Percentiles rank a stretch among this genome's conserved stretches.
phyloP scores from a whole-genome alignment of 768 basidiomycete species.

The Calocybe cyanea region DNA sequence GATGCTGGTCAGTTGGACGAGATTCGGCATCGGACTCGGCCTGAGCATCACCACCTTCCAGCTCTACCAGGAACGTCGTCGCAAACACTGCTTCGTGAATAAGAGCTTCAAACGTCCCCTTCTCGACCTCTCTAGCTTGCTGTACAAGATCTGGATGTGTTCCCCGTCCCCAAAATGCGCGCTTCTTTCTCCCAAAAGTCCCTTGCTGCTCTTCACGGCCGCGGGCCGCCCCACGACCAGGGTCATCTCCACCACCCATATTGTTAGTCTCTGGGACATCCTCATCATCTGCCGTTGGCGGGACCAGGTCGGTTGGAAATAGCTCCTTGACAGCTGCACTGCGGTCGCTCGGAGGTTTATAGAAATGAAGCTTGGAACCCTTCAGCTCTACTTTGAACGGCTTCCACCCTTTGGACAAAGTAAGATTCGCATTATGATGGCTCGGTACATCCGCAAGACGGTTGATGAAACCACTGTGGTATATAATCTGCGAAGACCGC shows the following conservation, averaged over 20 bases:
- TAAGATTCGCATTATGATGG: slow-evolving; percentile 28
- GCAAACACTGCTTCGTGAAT: slow-evolving; percentile 80
- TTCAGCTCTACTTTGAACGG: slow-evolving; percentile 81
- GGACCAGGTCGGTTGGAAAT: slow-evolving; percentile 65
- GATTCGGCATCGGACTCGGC: slow-evolving; percentile 11
- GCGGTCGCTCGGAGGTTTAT: slow-evolving; percentile 76
- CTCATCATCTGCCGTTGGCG: slow-evolving; percentile 49
- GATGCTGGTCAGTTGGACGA: slow-evolving; percentile 2
- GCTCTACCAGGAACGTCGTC: slow-evolving; percentile 50
- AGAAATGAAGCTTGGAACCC: slow-evolving; percentile 83
- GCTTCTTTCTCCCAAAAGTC: slow-evolving; percentile 45
- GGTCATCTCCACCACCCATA: slow-evolving; percentile 14
- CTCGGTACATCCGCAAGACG: slow-evolving; percentile 53
- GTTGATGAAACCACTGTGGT: slow-evolving; percentile 74
- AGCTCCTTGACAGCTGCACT: slow-evolving; percentile 62
- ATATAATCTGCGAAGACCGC: slow-evolving; percentile 76
- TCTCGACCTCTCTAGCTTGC: slow-evolving; percentile 41
- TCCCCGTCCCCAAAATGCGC: slow-evolving; percentile 74
- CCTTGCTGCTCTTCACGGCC: slow-evolving; percentile 19
- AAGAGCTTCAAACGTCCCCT: slow-evolving; percentile 75
- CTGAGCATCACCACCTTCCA: slow-evolving; percentile 6
- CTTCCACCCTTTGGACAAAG: slow-evolving; percentile 76
- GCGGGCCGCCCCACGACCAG: slow-evolving; percentile 17
- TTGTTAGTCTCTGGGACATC: slow-evolving; percentile 23
- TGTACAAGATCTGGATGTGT: slow-evolving; percentile 70